These are phyloP conservation scores for Tulasnella sp. DNA, from an alignment of 768 basidiomycete genomes.

Conservation along the genomic window DNA sequence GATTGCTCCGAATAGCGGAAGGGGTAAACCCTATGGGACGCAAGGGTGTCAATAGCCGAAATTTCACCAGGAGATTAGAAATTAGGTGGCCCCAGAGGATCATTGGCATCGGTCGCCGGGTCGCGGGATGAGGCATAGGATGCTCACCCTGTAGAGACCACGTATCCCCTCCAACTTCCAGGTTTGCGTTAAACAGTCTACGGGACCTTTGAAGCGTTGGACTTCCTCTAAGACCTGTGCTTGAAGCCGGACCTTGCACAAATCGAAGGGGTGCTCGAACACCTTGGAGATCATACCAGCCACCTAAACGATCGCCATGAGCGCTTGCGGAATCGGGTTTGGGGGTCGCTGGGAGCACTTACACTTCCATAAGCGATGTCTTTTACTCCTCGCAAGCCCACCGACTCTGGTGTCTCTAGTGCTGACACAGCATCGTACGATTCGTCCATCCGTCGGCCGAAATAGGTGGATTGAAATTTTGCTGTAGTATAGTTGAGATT, in stretches of 20 bases:
- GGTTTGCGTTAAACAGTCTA: constrained; percentile 82
- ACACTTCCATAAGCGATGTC: constrained; percentile 59
- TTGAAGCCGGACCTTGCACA: constrained; percentile 92
- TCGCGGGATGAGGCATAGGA: not conserved
- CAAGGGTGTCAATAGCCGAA: not conserved
- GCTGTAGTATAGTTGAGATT: constrained; percentile 3
- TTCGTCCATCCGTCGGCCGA: constrained; percentile 9
- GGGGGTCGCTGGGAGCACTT: constrained; percentile 33
- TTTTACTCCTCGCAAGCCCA: constrained; percentile 35
- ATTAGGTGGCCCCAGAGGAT: not conserved
- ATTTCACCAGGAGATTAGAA: not conserved
- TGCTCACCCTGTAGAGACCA: constrained; percentile 80
- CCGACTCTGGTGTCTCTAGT: constrained; percentile 9
- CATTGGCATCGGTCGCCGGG: too few species aligned
- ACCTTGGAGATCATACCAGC: constrained; percentile 86
- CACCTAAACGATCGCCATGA: constrained; percentile 42
- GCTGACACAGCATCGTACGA: constrained; percentile 12
- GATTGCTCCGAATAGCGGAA: constrained; percentile 88
- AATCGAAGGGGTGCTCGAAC: constrained; percentile 92
- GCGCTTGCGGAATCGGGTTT: constrained; percentile 20
- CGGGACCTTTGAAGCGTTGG: constrained; percentile 72
- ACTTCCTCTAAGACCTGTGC: constrained; percentile 75
- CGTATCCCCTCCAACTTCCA: constrained; percentile 74
- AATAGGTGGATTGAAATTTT: not conserved
- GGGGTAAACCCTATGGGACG: constrained; percentile 71